Evolutionary conservation across 2,329 filamentous ascomycete species (phyloP).

Genomic region (Penicillium sp.): DNA sequence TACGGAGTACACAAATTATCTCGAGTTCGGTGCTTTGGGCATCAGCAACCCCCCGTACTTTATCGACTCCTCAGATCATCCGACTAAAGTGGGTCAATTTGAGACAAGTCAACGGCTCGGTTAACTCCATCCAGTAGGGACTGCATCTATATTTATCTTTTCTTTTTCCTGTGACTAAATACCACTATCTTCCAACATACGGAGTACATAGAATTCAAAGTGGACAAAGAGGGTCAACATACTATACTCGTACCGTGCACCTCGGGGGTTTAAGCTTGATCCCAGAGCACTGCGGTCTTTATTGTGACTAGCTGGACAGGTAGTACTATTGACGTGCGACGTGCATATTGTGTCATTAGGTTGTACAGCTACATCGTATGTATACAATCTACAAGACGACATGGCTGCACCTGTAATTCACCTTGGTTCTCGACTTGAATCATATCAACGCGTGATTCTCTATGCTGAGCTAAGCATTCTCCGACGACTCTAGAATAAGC

Average conservation of each 20-base stretch:
- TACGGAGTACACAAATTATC: neutral
- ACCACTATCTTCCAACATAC: neutral
- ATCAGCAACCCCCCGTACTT: neutral
- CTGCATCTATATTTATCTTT: neutral
- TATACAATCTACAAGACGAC: neutral
- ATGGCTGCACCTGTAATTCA: neutral
- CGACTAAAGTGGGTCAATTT: neutral
- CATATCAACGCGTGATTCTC: neutral
- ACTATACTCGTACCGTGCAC: neutral
- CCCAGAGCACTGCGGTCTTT: neutral
- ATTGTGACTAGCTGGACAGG: neutral
- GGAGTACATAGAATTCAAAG: neutral
- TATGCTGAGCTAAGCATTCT: neutral
- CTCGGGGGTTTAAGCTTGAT: constrained; percentile 8
- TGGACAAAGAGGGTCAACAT: neutral
- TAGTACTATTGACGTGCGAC: neutral
- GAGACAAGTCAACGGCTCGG: constrained; percentile 1
- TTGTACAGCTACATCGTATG: neutral
- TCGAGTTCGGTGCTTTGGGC: neutral
- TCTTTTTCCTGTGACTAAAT: neutral
- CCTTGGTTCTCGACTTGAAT: neutral
- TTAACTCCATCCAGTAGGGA: constrained; percentile 6
- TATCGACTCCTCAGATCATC: neutral
- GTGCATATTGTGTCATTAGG: neutral
- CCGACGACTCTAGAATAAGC: neutral